phyloP scores from a whole-genome alignment of 306 rosid genomes.

The Vachellia collinsii region DNA sequence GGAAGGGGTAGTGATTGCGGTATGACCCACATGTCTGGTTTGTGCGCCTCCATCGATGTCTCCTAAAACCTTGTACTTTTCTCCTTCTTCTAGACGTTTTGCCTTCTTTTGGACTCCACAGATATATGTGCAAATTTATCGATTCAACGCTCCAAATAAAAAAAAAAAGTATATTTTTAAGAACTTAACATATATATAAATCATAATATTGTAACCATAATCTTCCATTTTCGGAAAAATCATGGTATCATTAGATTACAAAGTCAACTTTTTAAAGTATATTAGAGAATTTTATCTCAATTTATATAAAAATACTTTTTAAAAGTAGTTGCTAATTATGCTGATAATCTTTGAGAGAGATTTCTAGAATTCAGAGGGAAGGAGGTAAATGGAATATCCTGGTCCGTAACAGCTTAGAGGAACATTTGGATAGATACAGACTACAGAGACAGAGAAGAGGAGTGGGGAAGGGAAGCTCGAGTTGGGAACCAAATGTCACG shows the following conservation, averaged over 20 bases:
- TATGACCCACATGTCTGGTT: conserved; percentile 55
- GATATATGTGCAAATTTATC: too few relatives aligned
- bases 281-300: too few relatives aligned
- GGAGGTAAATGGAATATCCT: neutral
- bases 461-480: neutral
- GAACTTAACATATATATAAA: too few relatives aligned
- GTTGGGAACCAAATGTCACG: conserved; percentile 6
- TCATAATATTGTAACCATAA: too few relatives aligned
- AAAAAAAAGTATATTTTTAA: too few relatives aligned
- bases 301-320: too few relatives aligned
- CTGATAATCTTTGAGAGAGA: too few relatives aligned
- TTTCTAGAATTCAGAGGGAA: neutral
- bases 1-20: conserved; percentile 22
- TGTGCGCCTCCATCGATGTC: conserved; percentile 56
- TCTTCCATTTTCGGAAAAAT: too few relatives aligned
- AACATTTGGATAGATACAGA: neutral
- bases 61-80: conserved; percentile 13
- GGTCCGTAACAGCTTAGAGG: neutral
- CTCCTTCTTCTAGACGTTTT: neutral
- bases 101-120: neutral
- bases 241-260: too few relatives aligned
- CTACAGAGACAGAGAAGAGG: neutral
- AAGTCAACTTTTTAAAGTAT: too few relatives aligned
- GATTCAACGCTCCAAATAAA: too few relatives aligned
- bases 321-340: too few relatives aligned